Conservation (phyloP, 2,329 filamentous ascomycete genomes). For the Ampelomyces quisqualis region DNA sequence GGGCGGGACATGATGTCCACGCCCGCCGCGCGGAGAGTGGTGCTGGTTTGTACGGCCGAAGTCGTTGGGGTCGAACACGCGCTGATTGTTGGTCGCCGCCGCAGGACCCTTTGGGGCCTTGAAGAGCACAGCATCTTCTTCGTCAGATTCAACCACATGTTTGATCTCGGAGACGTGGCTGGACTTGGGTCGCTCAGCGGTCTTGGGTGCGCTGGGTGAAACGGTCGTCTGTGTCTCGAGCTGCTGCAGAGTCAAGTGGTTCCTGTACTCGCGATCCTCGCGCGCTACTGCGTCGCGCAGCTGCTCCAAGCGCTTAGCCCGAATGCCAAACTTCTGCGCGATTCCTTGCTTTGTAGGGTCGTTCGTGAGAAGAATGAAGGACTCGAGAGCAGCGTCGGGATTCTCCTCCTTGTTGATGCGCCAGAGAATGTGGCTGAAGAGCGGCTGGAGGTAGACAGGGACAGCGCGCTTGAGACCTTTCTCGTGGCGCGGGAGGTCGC, state of each 20-base stretch:
- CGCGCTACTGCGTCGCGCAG: constrained; percentile 52
- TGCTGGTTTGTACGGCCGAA: constrained; percentile 46
- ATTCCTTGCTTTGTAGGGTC: constrained; percentile 49
- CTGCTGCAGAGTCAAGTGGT: constrained; percentile 42
- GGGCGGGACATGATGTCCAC: constrained; percentile 25
- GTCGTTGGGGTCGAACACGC: constrained; percentile 52
- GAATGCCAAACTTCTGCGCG: constrained; percentile 53
- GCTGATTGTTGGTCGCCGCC: constrained; percentile 29
- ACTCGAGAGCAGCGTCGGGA: constrained; percentile 50
- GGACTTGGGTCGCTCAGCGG: constrained; percentile 30
- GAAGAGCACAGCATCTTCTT: constrained; percentile 44
- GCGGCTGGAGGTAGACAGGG: constrained; percentile 47
- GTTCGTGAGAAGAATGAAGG: constrained; percentile 55
- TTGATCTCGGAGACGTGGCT: constrained; percentile 23
- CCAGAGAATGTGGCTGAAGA: constrained; percentile 56
- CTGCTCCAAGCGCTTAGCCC: constrained; percentile 53
- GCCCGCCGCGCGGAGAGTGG: constrained; percentile 35
- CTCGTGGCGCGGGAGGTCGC: constrained; percentile 21
- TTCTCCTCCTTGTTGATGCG: constrained; percentile 53
- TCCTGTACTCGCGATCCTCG: constrained; percentile 52
- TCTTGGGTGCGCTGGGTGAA: constrained; percentile 15
- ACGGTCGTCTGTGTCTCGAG: constrained; percentile 36
- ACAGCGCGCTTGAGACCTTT: constrained; percentile 36
- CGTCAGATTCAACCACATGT: constrained; percentile 31
- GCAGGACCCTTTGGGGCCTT: constrained; percentile 42